A percentile compares a stretch with the other conserved stretches of the same genome.
phyloP scores from a whole-genome alignment of 2,329 filamentous ascomycete genomes.

The Atkinsonella hypoxylon region DNA sequence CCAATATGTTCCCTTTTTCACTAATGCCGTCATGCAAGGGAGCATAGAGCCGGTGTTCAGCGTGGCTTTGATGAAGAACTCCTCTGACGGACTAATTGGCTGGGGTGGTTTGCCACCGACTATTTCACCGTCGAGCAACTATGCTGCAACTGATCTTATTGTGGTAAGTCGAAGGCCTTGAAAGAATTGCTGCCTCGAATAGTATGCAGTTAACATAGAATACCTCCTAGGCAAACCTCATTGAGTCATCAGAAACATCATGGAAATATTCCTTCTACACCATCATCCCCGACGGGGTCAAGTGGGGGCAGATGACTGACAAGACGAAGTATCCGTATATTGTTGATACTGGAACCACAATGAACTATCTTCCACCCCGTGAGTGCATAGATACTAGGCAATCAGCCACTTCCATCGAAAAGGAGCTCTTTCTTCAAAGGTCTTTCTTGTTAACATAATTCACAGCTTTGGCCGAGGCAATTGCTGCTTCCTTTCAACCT shows the following conservation, averaged over 20 bases:
- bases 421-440: background rate
- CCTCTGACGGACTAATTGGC: slow-evolving; percentile 31
- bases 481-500: slow-evolving; percentile 34
- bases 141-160: slow-evolving; percentile 29
- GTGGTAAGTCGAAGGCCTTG: slow-evolving; percentile 24
- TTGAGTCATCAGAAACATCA: slow-evolving; percentile 23
- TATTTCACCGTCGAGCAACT: slow-evolving; percentile 16
- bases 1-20: slow-evolving; percentile 36
- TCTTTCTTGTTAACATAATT: background rate
- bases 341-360: slow-evolving; percentile 39
- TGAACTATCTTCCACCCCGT: slow-evolving; percentile 38
- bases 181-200: background rate
- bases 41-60: slow-evolving; percentile 33
- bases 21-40: slow-evolving; percentile 34
- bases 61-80: slow-evolving; percentile 35
- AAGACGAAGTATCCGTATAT: slow-evolving; percentile 35
- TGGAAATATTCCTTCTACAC: slow-evolving; percentile 41
- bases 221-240: slow-evolving; percentile 30
- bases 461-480: slow-evolving; percentile 33
- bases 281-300: slow-evolving; percentile 36
- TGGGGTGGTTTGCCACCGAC: slow-evolving; percentile 35
- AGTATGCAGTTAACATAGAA: background rate
- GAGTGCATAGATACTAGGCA: slow-evolving; percentile 11
- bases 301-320: slow-evolving; percentile 30
- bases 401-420: background rate